Evolutionary conservation across 306 rosid species (phyloP), one percentile per base, ranked within the genome.

Genomic region (Cucurbita maxima): DNA sequence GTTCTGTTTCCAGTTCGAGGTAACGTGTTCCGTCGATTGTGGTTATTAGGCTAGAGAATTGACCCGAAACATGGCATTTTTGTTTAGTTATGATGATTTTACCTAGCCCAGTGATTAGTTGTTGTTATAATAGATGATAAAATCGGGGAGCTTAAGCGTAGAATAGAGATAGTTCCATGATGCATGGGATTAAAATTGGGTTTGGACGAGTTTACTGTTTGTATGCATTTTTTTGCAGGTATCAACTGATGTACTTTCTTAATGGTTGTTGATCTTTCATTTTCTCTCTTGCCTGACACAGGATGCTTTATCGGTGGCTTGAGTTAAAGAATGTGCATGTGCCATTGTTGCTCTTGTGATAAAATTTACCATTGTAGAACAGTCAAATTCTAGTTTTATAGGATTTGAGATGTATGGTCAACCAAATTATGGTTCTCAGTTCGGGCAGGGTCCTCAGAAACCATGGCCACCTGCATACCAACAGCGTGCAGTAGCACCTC

Each of bases 381-480:
- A 22, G 15, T 50, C 8, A 10, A 50, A 50, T 50, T 50, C 25
- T 70, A 70, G 41, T 51, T 70, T 56, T 73, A 48, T 30, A 48
- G 58, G 40, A 48, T 75, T 75, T 59, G 66, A 72, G 56, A 89
- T 90, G 96, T 83, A 88, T 82, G 89, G 88, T 81, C 94, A 88
- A 79, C 77, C 76, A 75, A 89, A 85, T 83, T 79, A 80, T 10
- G 83, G 84, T 53, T 22, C 79, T 79, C 81, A 76, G 78, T 79
- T 80, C 3, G 84, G 83, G 69, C 84, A 81, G 60, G 78, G 84
- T 83, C 75, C 92, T 72, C 81, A 43, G 38, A 82, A 78, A 22
- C 87, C 87, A 8, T 19, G 74, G 55, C 83, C 84, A 13, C 82
- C 82, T 45, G 59, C 81, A 37, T 81, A 87, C 76, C 92, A 82